Base-by-base conservation (phyloP, 73 alveolate genomes). In the Paramecium bursaria region DNA sequence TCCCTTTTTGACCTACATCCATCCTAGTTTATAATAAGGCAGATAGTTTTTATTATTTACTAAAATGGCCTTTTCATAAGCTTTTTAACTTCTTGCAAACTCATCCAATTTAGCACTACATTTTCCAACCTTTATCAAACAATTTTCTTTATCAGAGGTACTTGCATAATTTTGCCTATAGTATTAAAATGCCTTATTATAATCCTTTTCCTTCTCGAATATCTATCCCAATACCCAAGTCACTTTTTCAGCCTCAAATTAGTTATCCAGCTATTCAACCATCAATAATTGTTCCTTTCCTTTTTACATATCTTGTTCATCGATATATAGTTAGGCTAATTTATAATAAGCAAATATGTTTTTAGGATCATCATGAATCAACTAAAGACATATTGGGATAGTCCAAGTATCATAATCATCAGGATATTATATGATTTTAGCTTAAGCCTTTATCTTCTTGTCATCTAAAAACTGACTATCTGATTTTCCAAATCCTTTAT, bases 1-100 rank as follows among this genome's bases (percentile, higher is more conserved):
- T 5, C 89, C 90, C 25, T 73, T 74, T 39, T 95, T 87, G 5
- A 92, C 79, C 46, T 80, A 82, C 53, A 87, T 91, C 96, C 96
- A 90, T 15, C 97, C 98, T 23, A 94, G 91, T 29, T 93, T 89
- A 25, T 92, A 79, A 42, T 79, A 91, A 2, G 95, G 95, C 50
- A 86, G 85, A 30, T 93, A 90, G 21, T 74, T 73, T 46, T 80
- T 67, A n/a, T 74, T 47, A 60, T 88, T 87, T 27, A 86, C 57
- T 10, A 85, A 86, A 5, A 85, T 87, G 9, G 98, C 97, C 48
- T 87, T 88, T 48, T 86, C 44, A 76, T 92, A 94, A 5, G 53
- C 49, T 47, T 54, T 75, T 44, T 75, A 73, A 0, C 97, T 94
- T 33, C 85, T 48, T 3, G 73, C 92, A 49, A 90, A 92, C 7